Base-by-base conservation (phyloP, 176 grass and related monocot species). In the Triticum urartu region DNA sequence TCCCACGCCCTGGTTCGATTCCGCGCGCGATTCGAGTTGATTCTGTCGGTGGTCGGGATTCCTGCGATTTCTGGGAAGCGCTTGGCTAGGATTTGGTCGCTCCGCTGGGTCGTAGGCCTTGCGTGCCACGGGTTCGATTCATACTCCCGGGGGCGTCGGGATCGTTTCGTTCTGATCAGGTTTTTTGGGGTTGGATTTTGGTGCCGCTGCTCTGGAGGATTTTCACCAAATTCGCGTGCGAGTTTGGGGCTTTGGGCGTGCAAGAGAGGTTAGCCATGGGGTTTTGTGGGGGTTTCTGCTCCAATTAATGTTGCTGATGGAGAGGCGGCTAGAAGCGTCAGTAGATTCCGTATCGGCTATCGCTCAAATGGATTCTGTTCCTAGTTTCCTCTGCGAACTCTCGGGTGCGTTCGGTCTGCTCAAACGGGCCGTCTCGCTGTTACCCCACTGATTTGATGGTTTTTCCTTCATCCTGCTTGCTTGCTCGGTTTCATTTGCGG, bases 211-310 rank as follows among this genome's bases (percentile, higher is more conserved):
- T 30, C 28, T 4, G 21, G 42, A 18, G 43, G 54, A 21, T 59
- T 79, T 87, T 76, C 66, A 67, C 36, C 58, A 7, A 20, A n/a
- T 87, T 68, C 13, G 21, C 0, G 45, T 60, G 58, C 45, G 10
- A 75, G 68, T 91, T 90, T 30, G 48, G 64, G 14, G 80, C 68
- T 91, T 90, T 30, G 48, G 64, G 48, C 10, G 45, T 15, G 26
- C 64, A 79, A 48, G 12, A 21, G 43, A 42, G 39, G 66, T 67
- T 8, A 33, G 42, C 10, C 2, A 33, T 83, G 66, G 64, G 75
- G 42, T 30, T 88, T 81, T 79, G 22, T 15, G 38, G 25, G 67
- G 66, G n/a, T 85, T 78, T 82, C 47, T 82, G 26, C 21, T 71
- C 45, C 32, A 21, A 38, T 38, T 38, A 35, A 0, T 82, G 15